Conservation (phyloP, 257 asterid species). For the Salvia splendens region DNA sequence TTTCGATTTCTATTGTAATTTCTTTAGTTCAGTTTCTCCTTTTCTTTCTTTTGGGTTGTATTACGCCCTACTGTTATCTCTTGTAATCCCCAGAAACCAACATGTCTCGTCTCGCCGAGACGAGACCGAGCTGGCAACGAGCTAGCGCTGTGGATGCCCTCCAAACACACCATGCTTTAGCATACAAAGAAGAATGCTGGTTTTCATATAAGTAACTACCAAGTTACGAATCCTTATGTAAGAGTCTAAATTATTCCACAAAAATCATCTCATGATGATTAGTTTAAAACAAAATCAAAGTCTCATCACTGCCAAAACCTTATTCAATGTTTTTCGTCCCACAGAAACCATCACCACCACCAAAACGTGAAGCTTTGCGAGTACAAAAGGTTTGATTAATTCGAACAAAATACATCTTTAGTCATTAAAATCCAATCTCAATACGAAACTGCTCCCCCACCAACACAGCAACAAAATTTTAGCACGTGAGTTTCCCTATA, state of each 20-base stretch:
- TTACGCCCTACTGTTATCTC: too few relatives aligned
- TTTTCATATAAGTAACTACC: not conserved
- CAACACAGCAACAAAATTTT: not conserved
- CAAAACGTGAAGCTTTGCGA: not conserved
- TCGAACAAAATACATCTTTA: not conserved
- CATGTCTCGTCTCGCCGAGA: too few relatives aligned
- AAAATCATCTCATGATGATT: not conserved
- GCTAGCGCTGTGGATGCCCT: too few relatives aligned
- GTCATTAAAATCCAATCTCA: conserved; percentile 17
- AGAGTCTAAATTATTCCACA: not conserved
- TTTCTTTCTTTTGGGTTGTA: too few relatives aligned
- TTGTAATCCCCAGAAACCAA: too few relatives aligned
- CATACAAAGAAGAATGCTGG: not conserved
- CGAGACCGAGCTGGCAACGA: too few relatives aligned
- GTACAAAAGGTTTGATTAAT: not conserved
- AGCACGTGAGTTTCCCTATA: not conserved
- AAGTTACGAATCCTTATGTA: not conserved
- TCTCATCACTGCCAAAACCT: conserved; percentile 10
- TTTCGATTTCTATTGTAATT: too few relatives aligned
- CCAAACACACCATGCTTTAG: not conserved
- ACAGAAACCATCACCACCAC: not conserved
- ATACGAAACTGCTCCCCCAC: not conserved
- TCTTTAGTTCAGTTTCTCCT: too few relatives aligned
- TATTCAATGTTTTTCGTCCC: not conserved
- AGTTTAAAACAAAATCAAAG: not conserved